Evolutionary conservation across 208 protist species (phyloP), one percentile per base, ranked within the genome.

Genomic region (Trypanosoma cruzi): DNA sequence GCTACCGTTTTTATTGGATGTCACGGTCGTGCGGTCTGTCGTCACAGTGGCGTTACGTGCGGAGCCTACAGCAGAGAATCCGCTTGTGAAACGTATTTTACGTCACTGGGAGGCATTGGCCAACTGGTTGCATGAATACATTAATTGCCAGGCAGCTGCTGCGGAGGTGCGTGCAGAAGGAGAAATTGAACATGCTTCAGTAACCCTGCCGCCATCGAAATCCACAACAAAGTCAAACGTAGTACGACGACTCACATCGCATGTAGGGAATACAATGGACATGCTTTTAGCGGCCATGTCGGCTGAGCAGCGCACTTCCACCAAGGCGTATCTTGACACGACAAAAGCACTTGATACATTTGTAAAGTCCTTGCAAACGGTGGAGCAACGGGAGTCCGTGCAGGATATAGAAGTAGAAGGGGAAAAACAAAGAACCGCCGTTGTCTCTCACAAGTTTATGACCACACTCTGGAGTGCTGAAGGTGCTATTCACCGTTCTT

Each of bases 241-340:
- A 40, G 69, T 73, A 56, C 79, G 81, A 68, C 74, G 83, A 34
- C 58, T 88, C 4, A 82, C 83, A 10, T 92, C 86, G 26, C 73
- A 86, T 61, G 32, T 90, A 18, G 84, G 89, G 36, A 90, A 90
- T 75, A 77, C 79, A 31, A 79, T 94, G 55, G 82, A 90, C 50
- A 58, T 73, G 16, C 46, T 88, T 18, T 61, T 94, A 20, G 57
- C 72, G 0, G 64, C 58, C 3, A 68, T 92, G 48, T 89, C 89
- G 13, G 37, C 49, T 0, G 70, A 75, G 32, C 89, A 94, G 61
- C 81, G 82, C 0, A 44, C 67, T 0, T 69, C 64, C 13, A 58
- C 42, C 1, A 58, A 69, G 32, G 20, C n/a, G 18, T 68, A 70
- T 63, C 60, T 71, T 16, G 73, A 75, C 18, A 24, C 69, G 16